Evolutionary conservation across 345 rosid genomes (phyloP).

Genomic region (Citrus mangshanensis): DNA sequence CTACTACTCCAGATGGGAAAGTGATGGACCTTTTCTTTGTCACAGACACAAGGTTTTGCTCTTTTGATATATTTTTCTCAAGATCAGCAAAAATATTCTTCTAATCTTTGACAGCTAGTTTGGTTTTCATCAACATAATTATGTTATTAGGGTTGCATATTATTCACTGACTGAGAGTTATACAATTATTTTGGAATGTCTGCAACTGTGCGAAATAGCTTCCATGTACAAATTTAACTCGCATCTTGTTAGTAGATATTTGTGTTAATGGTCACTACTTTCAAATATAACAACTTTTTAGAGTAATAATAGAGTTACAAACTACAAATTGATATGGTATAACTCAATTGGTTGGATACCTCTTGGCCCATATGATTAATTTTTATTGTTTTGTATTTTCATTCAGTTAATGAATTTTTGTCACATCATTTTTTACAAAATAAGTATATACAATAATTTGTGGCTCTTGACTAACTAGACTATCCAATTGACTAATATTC

Average conservation of each 20-base stretch:
- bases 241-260: not conserved
- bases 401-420: too few relatives aligned
- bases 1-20: conserved; percentile 92
- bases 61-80: conserved; percentile 7
- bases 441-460: too few relatives aligned
- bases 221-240: not conserved
- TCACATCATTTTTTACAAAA: too few relatives aligned
- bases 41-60: conserved; percentile 78
- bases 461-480: not conserved
- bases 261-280: not conserved
- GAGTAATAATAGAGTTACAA: not conserved
- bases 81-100: not conserved
- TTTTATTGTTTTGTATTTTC: too few relatives aligned
- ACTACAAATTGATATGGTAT: too few relatives aligned
- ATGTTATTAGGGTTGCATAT: not conserved
- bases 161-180: not conserved
- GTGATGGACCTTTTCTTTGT: conserved; percentile 93
- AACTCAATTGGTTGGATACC: too few relatives aligned
- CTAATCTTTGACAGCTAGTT: not conserved
- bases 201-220: not conserved
- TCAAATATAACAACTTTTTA: not conserved
- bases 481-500: not conserved
- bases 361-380: too few relatives aligned
- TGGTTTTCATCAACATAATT: not conserved
- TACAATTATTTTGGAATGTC: not conserved